These are phyloP conservation scores for Madurella fahalii DNA, from an alignment of 2,329 filamentous ascomycete species.

Conservation along the genomic window DNA sequence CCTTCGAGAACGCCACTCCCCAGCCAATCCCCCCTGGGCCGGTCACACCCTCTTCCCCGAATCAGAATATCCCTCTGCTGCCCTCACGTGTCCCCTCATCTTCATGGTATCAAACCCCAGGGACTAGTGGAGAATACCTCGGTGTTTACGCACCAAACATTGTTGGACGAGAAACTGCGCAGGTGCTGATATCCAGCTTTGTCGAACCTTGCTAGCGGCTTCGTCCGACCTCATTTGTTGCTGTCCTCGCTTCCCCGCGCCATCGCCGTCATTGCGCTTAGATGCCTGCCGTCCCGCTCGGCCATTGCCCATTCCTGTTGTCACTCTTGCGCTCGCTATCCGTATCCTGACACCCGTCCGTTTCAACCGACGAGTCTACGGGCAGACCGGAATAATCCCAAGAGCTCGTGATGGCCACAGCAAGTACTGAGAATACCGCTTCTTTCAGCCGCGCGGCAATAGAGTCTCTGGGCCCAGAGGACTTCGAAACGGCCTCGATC, in stretches of 20 bases:
- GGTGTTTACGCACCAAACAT: too few relatives aligned
- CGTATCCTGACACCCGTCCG: not conserved
- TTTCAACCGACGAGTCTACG: not conserved
- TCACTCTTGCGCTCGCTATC: not conserved
- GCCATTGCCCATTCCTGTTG: conserved; percentile 1
- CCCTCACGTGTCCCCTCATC: conserved; percentile 10
- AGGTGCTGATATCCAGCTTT: not conserved
- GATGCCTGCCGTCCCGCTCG: conserved; percentile 2
- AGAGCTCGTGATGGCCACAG: conserved; percentile 6
- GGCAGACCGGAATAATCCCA: not conserved
- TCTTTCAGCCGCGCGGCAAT: conserved; percentile 6
- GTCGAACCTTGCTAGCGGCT: not conserved
- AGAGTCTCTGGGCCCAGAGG: conserved; percentile 41
- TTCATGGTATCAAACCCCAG: not conserved
- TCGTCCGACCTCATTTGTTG: conserved; percentile 6
- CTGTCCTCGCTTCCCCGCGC: not conserved
- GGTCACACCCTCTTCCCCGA: not conserved
- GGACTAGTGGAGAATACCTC: too few relatives aligned
- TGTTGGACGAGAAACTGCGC: too few relatives aligned
- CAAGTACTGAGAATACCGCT: not conserved
- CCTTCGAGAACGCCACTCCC: conserved; percentile 4
- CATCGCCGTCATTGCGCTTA: not conserved
- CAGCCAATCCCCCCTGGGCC: not conserved
- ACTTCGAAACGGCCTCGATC: conserved; percentile 65
- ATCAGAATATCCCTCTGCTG: conserved; percentile 10